These are phyloP conservation scores for Phaeotremella skinneri DNA, from an alignment of 768 basidiomycete species.

Conservation along the genomic window DNA sequence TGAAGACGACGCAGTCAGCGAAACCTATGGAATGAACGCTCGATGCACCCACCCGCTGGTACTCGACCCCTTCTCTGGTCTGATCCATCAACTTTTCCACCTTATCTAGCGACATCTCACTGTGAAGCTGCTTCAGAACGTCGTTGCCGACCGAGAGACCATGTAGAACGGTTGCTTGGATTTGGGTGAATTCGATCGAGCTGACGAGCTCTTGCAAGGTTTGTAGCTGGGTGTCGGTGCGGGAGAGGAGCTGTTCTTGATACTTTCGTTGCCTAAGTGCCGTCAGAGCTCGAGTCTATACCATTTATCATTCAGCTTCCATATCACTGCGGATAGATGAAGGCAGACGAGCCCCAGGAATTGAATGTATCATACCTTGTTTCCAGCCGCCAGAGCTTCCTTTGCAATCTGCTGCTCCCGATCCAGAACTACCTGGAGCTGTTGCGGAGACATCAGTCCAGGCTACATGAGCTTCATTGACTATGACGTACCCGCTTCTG, in stretches of 20 bases:
- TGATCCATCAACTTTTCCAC: constrained; percentile 94
- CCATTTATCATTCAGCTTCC: neutral
- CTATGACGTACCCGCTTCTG: constrained; percentile 72
- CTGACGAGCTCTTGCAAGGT: constrained; percentile 87
- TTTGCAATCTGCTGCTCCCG: constrained; percentile 87
- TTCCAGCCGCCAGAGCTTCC: constrained; percentile 71
- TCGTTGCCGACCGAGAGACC: constrained; percentile 91
- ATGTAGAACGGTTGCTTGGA: constrained; percentile 87
- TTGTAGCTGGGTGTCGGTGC: constrained; percentile 87
- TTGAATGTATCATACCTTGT: constrained; percentile 60
- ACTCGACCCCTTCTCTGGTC: constrained; percentile 86
- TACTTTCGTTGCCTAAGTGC: constrained; percentile 90
- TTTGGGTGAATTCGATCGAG: constrained; percentile 91
- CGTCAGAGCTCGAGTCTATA: constrained; percentile 64
- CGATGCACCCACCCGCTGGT: constrained; percentile 66
- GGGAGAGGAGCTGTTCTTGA: constrained; percentile 78
- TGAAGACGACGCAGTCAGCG: constrained; percentile 6
- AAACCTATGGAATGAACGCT: constrained; percentile 10
- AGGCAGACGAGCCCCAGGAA: neutral
- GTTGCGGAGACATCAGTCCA: constrained; percentile 1
- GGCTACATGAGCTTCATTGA: neutral
- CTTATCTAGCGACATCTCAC: constrained; percentile 83
- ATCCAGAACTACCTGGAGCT: constrained; percentile 85
- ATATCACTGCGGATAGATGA: neutral
- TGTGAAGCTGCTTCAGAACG: constrained; percentile 88